Evolutionary conservation across 2,329 filamentous ascomycete species (phyloP), one percentile per base, ranked within the genome.

Genomic region (Aureobasidium zeae): DNA sequence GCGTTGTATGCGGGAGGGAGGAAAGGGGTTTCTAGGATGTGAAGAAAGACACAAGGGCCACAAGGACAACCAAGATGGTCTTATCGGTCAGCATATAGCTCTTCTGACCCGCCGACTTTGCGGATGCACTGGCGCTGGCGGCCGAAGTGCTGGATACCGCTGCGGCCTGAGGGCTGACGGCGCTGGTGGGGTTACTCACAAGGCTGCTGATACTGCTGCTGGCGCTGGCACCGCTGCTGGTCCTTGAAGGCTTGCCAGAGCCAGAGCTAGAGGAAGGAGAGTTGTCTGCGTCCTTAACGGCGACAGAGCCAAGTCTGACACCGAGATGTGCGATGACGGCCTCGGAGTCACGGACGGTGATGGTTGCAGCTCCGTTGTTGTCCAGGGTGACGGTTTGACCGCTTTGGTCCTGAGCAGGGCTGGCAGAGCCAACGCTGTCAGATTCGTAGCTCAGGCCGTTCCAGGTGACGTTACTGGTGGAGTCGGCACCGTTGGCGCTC

Each of bases 301-400:
- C 12, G 7, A n/a, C 32, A 10, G 30, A 28, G 21, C 63, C 63
- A 2, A 66, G 52, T 37, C 57, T 53, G 47, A 51, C 60, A 7
- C 66, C 67, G 38, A 72, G 55, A 43, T 66, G 69, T 17, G 64
- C 69, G 4, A 71, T 62, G 4, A 71, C 56, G 22, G 69, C 70
- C 48, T 71, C 57, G 4, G 61, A 63, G 52, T 73, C 69, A 15
- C 68, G 60, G 8, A 67, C 62, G 4, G 53, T 43, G 39, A 68
- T 49, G 12, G 47, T 57, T 6, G 57, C 58, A 6, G 45, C 58
- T 5, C 64, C 65, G 46, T 63, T 57, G 35, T 35, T 47, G 12
- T 46, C 59, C 16, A 67, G 56, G 7, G 45, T 52, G 21, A 59
- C 55, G 1, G 58, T 62, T 20, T 56, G 49, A 5, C 59, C 54